phyloP scores from a whole-genome alignment of 441 rosid genomes.

The Brassica hybrid region DNA sequence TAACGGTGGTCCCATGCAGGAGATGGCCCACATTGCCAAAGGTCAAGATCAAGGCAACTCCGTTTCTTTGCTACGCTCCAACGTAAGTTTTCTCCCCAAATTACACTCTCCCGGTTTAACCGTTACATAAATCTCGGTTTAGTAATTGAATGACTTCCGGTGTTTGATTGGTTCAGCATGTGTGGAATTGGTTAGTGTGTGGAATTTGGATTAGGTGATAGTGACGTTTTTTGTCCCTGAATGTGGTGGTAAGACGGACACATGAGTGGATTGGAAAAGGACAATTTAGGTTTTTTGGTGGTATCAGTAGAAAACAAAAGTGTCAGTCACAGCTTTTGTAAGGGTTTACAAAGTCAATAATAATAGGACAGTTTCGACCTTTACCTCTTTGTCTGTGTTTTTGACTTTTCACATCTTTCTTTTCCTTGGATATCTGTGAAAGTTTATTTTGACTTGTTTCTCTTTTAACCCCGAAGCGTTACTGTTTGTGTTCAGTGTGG shows the following conservation, averaged over 20 bases:
- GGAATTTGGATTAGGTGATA: conserved; percentile 32
- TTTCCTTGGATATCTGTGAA: conserved; percentile 13
- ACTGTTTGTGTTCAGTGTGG: conserved; percentile 34
- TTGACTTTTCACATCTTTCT: conserved; percentile 32
- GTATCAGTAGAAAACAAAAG: conserved; percentile 39
- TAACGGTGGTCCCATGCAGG: conserved; percentile 90
- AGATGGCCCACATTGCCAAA: conserved; percentile 90
- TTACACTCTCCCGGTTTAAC: conserved; percentile 24
- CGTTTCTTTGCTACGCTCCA: conserved; percentile 84
- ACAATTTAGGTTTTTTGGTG: conserved; percentile 55
- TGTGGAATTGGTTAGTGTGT: neutral
- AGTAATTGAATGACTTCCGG: neutral
- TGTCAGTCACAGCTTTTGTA: conserved; percentile 34
- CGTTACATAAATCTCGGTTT: neutral
- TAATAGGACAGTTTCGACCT: conserved; percentile 59
- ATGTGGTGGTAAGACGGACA: conserved; percentile 27
- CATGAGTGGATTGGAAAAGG: conserved; percentile 47
- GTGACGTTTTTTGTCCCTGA: conserved; percentile 39
- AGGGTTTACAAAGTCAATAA: conserved; percentile 65
- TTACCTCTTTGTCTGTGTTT: conserved; percentile 36
- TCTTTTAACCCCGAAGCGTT: conserved; percentile 12
- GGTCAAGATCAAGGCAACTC: conserved; percentile 92
- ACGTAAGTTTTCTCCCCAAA: conserved; percentile 38
- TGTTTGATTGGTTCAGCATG: conserved; percentile 21
- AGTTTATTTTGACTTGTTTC: conserved; percentile 33